Conservation (phyloP, 2,329 filamentous ascomycete genomes). For the Colletotrichum sp. region DNA sequence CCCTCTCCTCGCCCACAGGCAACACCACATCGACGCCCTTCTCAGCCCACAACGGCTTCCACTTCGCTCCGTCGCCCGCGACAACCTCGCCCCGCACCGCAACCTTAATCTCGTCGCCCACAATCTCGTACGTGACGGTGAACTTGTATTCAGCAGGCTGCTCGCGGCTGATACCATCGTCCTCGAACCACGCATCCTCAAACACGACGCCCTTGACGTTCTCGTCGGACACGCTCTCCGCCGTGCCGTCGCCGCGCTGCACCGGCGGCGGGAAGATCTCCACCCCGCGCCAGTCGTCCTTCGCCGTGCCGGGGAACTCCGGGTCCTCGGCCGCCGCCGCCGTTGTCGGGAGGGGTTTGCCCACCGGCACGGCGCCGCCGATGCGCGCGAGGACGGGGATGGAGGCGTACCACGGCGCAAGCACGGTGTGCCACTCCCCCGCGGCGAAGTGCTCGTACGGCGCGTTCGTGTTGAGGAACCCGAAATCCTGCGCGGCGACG, state of each 20-base stretch:
- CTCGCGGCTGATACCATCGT: conserved; percentile 37
- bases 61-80: neutral
- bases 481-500: conserved; percentile 46
- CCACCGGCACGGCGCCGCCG: conserved; percentile 43
- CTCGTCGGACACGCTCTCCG: neutral
- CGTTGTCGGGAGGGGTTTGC: conserved; percentile 38
- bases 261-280: conserved; percentile 45
- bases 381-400: conserved; percentile 45
- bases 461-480: conserved; percentile 67
- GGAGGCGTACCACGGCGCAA: conserved; percentile 46
- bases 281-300: conserved; percentile 46
- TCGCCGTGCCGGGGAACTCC: conserved; percentile 41
- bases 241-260: conserved; percentile 1
- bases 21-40: conserved; percentile 5
- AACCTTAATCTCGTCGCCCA: neutral
- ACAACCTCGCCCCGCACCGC: neutral
- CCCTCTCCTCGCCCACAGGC: conserved; percentile 11
- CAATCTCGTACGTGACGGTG: neutral
- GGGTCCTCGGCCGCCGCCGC: conserved; percentile 37
- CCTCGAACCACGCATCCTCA: conserved; percentile 39
- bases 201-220: conserved; percentile 27
- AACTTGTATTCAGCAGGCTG: conserved; percentile 10
- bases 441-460: conserved; percentile 62
- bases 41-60: conserved; percentile 7
- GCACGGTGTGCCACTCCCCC: conserved; percentile 43